Evolutionary conservation across 202 grass and related monocot genomes (phyloP).

Genomic region (Cymbopogon flexuosus): DNA sequence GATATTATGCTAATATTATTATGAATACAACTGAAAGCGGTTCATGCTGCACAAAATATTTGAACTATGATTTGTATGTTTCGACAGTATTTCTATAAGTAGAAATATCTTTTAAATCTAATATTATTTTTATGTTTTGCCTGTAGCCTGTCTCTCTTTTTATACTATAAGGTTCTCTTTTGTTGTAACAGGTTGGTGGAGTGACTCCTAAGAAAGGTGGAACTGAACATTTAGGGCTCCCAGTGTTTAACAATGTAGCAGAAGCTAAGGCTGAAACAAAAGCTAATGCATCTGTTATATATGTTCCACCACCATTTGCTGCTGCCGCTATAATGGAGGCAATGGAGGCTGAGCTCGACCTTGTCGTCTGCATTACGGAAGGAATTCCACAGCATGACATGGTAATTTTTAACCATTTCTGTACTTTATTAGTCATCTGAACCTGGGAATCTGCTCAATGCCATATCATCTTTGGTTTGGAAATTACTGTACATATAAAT

Average conservation of each 20-base stretch:
- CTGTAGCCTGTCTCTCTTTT: not conserved
- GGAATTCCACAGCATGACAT: conserved; percentile 99
- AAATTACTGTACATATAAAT: not conserved
- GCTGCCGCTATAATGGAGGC: conserved; percentile 95
- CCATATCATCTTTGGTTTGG: not conserved
- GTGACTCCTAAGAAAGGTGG: conserved; percentile 99
- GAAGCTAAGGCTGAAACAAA: conserved; percentile 97
- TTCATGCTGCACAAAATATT: not conserved
- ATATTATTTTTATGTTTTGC: not conserved
- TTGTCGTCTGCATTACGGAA: conserved; percentile 96
- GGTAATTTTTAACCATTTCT: conserved; percentile 40
- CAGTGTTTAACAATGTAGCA: conserved; percentile 85
- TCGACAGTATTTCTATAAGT: not conserved
- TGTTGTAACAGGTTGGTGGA: conserved; percentile 67
- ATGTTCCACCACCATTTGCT: conserved; percentile 97
- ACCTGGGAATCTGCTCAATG: not conserved
- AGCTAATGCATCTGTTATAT: conserved; percentile 97
- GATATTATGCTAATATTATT: not conserved
- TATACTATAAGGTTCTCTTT: conserved; percentile 1
- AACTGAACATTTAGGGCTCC: conserved; percentile 88
- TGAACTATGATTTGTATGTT: not conserved
- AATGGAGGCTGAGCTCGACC: conserved; percentile 87
- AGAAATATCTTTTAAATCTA: not conserved
- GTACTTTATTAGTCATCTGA: not conserved
- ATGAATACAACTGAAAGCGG: not conserved